Percentiles rank a stretch among this genome's conserved stretches.
Conservation (phyloP, 1,284 basidiomycete species). For the Cutaneotrichosporon cutaneum region DNA sequence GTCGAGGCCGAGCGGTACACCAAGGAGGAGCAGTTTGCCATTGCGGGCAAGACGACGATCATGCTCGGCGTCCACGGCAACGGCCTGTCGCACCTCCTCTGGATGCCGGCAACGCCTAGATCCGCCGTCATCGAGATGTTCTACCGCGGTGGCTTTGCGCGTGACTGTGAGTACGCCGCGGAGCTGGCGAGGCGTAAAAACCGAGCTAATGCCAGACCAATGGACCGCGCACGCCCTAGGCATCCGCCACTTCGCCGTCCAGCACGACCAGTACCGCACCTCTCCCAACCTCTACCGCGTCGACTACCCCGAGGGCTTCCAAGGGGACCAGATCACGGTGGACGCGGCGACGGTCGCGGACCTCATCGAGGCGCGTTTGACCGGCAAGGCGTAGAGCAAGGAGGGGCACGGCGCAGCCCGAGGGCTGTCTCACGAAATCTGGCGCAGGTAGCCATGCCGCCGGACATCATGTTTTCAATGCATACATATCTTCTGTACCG, state of each 20-base stretch:
- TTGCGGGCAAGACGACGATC: slow-evolving; percentile 51
- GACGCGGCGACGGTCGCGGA: slow-evolving; percentile 78
- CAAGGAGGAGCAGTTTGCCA: slow-evolving; percentile 52
- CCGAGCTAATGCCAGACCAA: slow-evolving; percentile 33
- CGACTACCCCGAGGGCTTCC: slow-evolving; percentile 68
- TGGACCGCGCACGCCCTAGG: slow-evolving; percentile 53
- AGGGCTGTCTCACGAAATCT: not conserved
- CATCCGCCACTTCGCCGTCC: slow-evolving; percentile 51
- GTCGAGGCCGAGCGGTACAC: slow-evolving; percentile 50
- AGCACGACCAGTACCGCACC: slow-evolving; percentile 55
- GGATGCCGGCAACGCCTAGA: slow-evolving; percentile 52
- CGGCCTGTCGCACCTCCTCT: slow-evolving; percentile 53
- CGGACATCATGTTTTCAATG: not conserved
- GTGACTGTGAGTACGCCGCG: slow-evolving; percentile 34
- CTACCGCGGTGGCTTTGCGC: slow-evolving; percentile 48
- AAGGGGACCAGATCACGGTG: slow-evolving; percentile 67
- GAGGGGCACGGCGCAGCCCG: not conserved
- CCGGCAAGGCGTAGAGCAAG: slow-evolving; percentile 70
- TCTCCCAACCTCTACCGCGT: slow-evolving; percentile 61
- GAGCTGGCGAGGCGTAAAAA: slow-evolving; percentile 21
- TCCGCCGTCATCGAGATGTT: slow-evolving; percentile 54
- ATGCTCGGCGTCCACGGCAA: slow-evolving; percentile 55
- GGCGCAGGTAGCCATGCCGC: not conserved
- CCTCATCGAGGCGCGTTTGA: slow-evolving; percentile 80
- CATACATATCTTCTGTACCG: slow-evolving; percentile 3